Evolutionary conservation across 116 monocot species (phyloP), one percentile per base, ranked within the genome.

Genomic region (Posidonia oceanica): DNA sequence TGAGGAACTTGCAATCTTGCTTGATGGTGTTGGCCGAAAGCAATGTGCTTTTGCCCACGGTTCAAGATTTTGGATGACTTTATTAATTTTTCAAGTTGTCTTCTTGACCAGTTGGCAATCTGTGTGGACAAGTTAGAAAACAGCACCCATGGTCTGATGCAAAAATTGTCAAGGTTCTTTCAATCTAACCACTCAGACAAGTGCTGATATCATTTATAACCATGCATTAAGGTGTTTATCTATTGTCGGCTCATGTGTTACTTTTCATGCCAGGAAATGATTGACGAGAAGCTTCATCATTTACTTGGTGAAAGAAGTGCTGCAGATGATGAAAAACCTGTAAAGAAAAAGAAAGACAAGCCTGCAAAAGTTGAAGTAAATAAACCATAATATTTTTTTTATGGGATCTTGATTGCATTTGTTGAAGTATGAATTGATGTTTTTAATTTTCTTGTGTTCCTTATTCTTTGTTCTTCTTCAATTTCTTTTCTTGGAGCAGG

Each of bases 291-390:
- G 57, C 87, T 97, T 71, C 51, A 14, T 55, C 74, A 58, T 38
- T 79, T 91, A 65, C 82, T 97, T 51, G 97, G 97, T 53, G 89
- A 91, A 72, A 87, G 82, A 79, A 97, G 89, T 72, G 87, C 87
- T 62, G 84, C 85, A 69, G 98, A 90, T 85, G 79, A 90, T 75
- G 81, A 80, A 64, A 92, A 87, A 42, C 84, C 90, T 69, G 60
- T 83, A 70, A 97, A 92, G 69, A 92, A 97, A 75, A 97, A 89
- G 83, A 97, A 92, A 70, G 97, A 87, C 66, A 97, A 92, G 75
- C 80, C 92, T 75, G 80, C 61, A 18, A 91, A 89, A 83, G 58
- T 77, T 77, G 87, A 92, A 82, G 97, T 89, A 17, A 41, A 8
- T 56, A 67, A 16, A 54, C 16, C 6, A 55, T 7, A 11, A 51